Evolutionary conservation across 2,329 filamentous ascomycete species (phyloP).

Genomic region (Talaromyces islandicus): DNA sequence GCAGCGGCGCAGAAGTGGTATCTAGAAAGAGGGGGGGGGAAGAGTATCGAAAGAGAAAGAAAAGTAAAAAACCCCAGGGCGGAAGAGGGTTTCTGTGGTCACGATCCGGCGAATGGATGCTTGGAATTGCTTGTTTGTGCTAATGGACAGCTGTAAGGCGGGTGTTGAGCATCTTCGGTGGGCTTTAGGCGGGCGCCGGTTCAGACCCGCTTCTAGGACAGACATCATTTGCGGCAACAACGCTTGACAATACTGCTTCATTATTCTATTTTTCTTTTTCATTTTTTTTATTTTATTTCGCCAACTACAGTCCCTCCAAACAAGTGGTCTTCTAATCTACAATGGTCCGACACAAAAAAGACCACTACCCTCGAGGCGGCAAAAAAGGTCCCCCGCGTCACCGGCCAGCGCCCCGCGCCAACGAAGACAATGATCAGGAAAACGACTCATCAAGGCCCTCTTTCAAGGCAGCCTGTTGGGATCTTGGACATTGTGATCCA

Average conservation of each 20-base stretch:
- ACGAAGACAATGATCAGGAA: constrained; percentile 33
- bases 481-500: constrained; percentile 93
- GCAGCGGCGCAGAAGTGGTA: constrained; percentile 8
- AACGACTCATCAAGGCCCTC: constrained; percentile 32
- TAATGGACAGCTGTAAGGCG: background rate
- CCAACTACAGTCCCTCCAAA: no score
- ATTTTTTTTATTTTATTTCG: background rate
- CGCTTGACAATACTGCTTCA: background rate
- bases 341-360: constrained; percentile 97
- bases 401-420: constrained; percentile 41
- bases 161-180: background rate
- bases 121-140: background rate
- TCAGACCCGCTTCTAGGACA: background rate
- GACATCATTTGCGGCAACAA: background rate
- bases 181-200: background rate
- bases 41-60: background rate
- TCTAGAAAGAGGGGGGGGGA: constrained; percentile 9
- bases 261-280: background rate
- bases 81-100: background rate
- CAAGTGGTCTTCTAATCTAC: background rate
- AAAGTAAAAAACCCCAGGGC: background rate
- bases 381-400: constrained; percentile 63
- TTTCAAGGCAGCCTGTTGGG: constrained; percentile 97
- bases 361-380: constrained; percentile 64
- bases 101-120: background rate